Evolutionary conservation across 805 yeast species (phyloP).

Genomic region (Starmerella gropengiesseri): DNA sequence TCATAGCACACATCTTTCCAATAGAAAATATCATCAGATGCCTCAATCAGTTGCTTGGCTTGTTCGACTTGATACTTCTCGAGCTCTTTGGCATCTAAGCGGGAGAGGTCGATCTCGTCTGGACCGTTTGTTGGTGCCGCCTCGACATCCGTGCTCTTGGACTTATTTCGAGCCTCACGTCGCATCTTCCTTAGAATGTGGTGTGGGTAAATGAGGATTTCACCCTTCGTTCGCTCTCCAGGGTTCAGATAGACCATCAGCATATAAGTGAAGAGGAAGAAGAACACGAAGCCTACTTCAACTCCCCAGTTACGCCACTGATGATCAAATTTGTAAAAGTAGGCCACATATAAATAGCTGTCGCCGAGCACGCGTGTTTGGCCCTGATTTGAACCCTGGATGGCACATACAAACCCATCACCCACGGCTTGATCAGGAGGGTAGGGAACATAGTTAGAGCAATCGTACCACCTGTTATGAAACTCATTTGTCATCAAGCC

Average conservation of each 20-base stretch:
- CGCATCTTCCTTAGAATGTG: constrained; percentile 14
- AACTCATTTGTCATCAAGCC: constrained; percentile 57
- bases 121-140: constrained; percentile 21
- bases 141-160: constrained; percentile 5
- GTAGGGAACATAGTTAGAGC: constrained; percentile 39
- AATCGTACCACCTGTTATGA: constrained; percentile 43
- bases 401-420: constrained; percentile 49
- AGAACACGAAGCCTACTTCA: constrained; percentile 40
- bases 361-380: constrained; percentile 45
- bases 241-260: constrained; percentile 25
- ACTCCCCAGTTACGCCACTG: constrained; percentile 78
- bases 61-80: constrained; percentile 20
- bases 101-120: constrained; percentile 25
- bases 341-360: constrained; percentile 40
- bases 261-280: constrained; percentile 33
- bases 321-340: constrained; percentile 44
- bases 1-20: constrained; percentile 55
- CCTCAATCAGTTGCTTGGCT: constrained; percentile 24
- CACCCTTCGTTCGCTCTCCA: constrained; percentile 28
- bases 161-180: constrained; percentile 5
- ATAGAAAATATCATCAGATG: constrained; percentile 40
- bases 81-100: constrained; percentile 26
- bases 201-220: constrained; percentile 27
- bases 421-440: constrained; percentile 33
- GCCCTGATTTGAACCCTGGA: constrained; percentile 53